Percentiles rank a stretch among this genome's conserved stretches.
These are phyloP conservation scores for Aspergillus sp. DNA, from an alignment of 2,329 filamentous ascomycete species.

Conservation along the genomic window DNA sequence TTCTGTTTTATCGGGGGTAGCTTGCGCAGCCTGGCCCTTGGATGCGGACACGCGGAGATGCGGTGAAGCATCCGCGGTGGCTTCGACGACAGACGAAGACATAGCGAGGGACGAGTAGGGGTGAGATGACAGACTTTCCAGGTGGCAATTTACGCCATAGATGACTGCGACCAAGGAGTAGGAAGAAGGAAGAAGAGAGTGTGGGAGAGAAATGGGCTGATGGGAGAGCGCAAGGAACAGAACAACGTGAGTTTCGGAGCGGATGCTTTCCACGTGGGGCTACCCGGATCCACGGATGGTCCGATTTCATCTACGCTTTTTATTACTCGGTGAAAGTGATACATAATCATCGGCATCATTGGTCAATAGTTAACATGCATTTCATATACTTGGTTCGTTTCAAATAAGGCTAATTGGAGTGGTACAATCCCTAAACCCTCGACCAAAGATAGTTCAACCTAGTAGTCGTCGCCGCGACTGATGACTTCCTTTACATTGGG, in stretches of 20 bases:
- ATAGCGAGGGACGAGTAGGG: slow-evolving; percentile 20
- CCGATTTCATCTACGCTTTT: slow-evolving; percentile 10
- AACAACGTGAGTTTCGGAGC: slow-evolving; percentile 28
- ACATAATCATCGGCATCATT: background rate
- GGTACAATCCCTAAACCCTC: background rate
- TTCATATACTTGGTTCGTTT: slow-evolving; percentile 4
- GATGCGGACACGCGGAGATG: slow-evolving; percentile 38
- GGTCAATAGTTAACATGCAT: background rate
- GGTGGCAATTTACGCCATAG: slow-evolving; percentile 23
- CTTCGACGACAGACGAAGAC: slow-evolving; percentile 33
- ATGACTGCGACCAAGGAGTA: slow-evolving; percentile 1
- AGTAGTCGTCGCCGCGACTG: slow-evolving; percentile 83
- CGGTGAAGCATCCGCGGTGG: slow-evolving; percentile 27
- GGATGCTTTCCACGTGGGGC: slow-evolving; percentile 41
- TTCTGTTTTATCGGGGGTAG: slow-evolving; percentile 19
- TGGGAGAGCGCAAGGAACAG: slow-evolving; percentile 11
- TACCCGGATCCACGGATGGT: slow-evolving; percentile 23
- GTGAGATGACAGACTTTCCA: background rate
- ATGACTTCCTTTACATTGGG: slow-evolving; percentile 85
- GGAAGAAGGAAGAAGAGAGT: slow-evolving; percentile 4
- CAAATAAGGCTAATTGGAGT: slow-evolving; percentile 2
- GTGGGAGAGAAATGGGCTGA: slow-evolving; percentile 12
- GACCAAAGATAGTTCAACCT: slow-evolving; percentile 15
- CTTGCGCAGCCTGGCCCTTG: slow-evolving; percentile 25
- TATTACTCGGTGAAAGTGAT: background rate